phyloP scores from a whole-genome alignment of 2,329 filamentous ascomycete species.

The Fusarium bactridioides region DNA sequence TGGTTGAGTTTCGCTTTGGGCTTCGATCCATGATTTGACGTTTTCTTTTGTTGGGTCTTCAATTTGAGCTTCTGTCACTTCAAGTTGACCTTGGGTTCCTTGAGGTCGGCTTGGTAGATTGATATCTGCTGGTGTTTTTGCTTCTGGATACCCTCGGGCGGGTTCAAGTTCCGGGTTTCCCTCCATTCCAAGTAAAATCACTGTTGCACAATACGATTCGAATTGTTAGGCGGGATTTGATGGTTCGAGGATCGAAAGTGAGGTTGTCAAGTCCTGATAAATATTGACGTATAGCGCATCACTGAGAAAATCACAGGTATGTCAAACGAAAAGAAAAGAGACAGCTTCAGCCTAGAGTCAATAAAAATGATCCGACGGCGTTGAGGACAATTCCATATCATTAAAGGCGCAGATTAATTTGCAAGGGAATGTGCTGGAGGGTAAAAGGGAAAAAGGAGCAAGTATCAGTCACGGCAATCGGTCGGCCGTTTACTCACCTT shows the following conservation, averaged over 20 bases:
- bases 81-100: constrained; percentile 3
- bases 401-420: constrained; percentile 13
- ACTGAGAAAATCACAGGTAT: constrained; percentile 1
- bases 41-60: constrained; percentile 21
- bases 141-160: constrained; percentile 13
- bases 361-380: background rate
- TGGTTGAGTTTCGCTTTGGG: constrained; percentile 21
- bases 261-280: constrained; percentile 6
- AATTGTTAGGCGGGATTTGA: background rate
- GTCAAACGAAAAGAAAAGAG: background rate
- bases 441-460: constrained; percentile 6
- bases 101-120: constrained; percentile 2
- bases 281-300: constrained; percentile 16
- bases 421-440: constrained; percentile 8
- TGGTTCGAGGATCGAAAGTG: constrained; percentile 1
- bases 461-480: constrained; percentile 12
- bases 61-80: constrained; percentile 1
- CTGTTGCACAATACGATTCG: constrained; percentile 11
- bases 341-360: background rate
- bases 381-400: constrained; percentile 12
- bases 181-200: constrained; percentile 39
- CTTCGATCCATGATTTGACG: constrained; percentile 31
- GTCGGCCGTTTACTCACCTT: constrained; percentile 14
- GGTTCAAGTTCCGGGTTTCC: constrained; percentile 34
- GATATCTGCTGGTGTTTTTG: constrained; percentile 7